These are phyloP conservation scores for Chlamydomonas incerta DNA, from an alignment of 139 green algal genomes.

Conservation along the genomic window DNA sequence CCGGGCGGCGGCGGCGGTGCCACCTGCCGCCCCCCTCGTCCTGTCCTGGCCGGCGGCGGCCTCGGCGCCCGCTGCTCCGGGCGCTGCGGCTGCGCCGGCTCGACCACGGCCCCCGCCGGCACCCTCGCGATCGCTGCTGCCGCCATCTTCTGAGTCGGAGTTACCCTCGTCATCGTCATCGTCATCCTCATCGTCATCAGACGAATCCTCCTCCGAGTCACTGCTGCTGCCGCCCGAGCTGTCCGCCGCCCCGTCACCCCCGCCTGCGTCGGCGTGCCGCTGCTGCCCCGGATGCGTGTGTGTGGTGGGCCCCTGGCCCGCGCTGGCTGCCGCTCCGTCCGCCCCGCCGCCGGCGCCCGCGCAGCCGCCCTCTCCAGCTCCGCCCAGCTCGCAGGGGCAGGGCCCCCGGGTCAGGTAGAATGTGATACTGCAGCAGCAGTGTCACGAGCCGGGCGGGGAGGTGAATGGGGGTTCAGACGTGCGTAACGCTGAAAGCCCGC, in stretches of 20 bases:
- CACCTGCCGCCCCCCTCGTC: neutral
- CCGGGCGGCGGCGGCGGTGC: neutral
- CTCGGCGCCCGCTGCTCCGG: neutral
- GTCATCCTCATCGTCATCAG: neutral
- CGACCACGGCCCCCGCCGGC: too few relatives aligned
- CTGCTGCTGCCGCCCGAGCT: neutral
- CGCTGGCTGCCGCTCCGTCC: too few relatives aligned
- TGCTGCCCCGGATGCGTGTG: too few relatives aligned
- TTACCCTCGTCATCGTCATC: neutral
- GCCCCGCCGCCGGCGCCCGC: too few relatives aligned
- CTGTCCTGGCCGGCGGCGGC: neutral
- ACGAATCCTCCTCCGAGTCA: neutral
- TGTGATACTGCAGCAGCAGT: neutral
- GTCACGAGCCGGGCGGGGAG: too few relatives aligned
- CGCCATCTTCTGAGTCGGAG: too few relatives aligned
- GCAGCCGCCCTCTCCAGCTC: too few relatives aligned
- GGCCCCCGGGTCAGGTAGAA: constrained; percentile 21
- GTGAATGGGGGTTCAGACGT: too few relatives aligned
- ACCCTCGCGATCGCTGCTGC: neutral
- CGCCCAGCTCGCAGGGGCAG: constrained; percentile 19
- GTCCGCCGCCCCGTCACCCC: too few relatives aligned
- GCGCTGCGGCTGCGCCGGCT: neutral
- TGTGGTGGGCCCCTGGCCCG: too few relatives aligned
- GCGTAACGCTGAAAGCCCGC: too few relatives aligned
- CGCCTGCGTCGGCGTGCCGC: too few relatives aligned